These are phyloP conservation scores for Boletellus sp. DNA, from an alignment of 768 basidiomycete genomes.

Conservation along the genomic window DNA sequence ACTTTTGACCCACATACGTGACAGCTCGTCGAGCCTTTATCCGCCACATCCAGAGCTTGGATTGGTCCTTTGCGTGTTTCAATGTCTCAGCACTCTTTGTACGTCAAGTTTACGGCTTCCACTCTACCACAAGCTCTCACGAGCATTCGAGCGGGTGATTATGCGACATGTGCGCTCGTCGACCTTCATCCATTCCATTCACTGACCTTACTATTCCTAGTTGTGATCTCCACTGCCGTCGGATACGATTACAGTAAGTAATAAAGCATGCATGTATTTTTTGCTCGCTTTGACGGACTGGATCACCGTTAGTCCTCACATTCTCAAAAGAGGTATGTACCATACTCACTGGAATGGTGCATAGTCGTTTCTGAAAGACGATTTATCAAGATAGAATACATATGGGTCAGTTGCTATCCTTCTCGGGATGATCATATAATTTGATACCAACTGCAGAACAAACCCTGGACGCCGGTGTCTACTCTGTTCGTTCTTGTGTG, in stretches of 20 bases:
- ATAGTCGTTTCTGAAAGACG: neutral
- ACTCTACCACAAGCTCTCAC: too few species aligned
- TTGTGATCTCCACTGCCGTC: neutral
- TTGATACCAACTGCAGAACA: conserved; percentile 1
- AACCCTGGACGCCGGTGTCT: conserved; percentile 8
- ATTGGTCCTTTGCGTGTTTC: too few species aligned
- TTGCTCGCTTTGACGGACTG: neutral
- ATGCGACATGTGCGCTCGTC: too few species aligned
- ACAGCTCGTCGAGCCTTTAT: too few species aligned
- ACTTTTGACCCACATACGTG: too few species aligned
- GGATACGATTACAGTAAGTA: conserved; percentile 13
- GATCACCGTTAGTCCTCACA: conserved; percentile 2
- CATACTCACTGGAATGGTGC: neutral
- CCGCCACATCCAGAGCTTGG: too few species aligned
- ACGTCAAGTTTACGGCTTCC: too few species aligned
- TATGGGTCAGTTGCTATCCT: conserved; percentile 4
- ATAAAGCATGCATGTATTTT: neutral
- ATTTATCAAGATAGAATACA: conserved; percentile 3
- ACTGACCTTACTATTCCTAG: neutral
- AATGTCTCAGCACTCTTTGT: too few species aligned
- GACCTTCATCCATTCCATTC: too few species aligned
- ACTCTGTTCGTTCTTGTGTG: conserved; percentile 7
- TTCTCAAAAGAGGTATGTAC: conserved; percentile 7
- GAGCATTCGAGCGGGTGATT: too few species aligned
- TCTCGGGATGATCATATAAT: neutral